A percentile compares a stretch with the other conserved stretches of the same genome.
These are phyloP conservation scores for Prosopis cineraria DNA, from an alignment of 306 rosid genomes.

Conservation along the genomic window DNA sequence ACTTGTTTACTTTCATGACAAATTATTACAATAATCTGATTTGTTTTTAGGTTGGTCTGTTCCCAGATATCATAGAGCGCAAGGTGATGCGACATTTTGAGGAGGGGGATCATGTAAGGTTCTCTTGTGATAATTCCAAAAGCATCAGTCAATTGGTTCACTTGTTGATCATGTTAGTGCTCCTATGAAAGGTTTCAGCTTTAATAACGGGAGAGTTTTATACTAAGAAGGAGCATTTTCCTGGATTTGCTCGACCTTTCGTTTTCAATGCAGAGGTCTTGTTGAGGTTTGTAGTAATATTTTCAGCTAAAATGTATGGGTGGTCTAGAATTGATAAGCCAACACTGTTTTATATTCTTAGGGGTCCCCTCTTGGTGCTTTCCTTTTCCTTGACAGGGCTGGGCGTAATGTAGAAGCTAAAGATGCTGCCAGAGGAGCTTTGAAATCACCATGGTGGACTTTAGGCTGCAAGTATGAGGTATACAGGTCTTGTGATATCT, in stretches of 20 bases:
- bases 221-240: constrained; percentile 90
- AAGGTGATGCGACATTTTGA: constrained; percentile 82
- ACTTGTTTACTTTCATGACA: constrained; percentile 1
- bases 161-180: constrained; percentile 28
- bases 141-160: constrained; percentile 25
- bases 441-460: constrained; percentile 98
- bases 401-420: constrained; percentile 84
- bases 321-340: constrained; percentile 28
- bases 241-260: constrained; percentile 92
- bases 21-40: constrained; percentile 35
- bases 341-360: constrained; percentile 29
- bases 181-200: constrained; percentile 78
- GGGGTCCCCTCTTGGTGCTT: background rate
- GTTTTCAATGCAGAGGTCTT: constrained; percentile 91
- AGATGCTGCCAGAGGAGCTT: constrained; percentile 93
- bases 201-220: constrained; percentile 91
- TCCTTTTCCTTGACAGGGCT: constrained; percentile 51
- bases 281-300: constrained; percentile 64
- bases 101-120: constrained; percentile 85
- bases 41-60: constrained; percentile 82
- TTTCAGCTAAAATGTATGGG: constrained; percentile 16
- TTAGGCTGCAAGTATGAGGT: constrained; percentile 85
- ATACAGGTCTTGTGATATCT: constrained; percentile 27
- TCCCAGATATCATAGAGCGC: constrained; percentile 94
- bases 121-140: constrained; percentile 19